phyloP scores from a whole-genome alignment of 106 monocot species.

The Dendrobium nobile region DNA sequence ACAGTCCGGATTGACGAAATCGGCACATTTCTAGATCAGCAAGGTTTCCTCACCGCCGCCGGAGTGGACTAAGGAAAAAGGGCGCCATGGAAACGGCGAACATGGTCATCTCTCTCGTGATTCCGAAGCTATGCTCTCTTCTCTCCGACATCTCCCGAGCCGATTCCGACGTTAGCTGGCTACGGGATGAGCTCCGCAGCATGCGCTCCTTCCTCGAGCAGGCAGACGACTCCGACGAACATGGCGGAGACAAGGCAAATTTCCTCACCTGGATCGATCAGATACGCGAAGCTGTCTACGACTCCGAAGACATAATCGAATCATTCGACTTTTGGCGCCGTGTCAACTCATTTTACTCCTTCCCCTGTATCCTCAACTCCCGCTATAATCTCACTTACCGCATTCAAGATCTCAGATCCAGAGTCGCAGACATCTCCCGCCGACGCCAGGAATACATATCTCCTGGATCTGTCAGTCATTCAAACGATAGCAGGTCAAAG shows the following conservation, averaged over 20 bases:
- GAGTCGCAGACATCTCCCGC: not conserved
- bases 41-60: too few relatives aligned
- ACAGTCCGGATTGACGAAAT: too few relatives aligned
- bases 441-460: not conserved
- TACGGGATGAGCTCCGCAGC: slow-evolving; percentile 21
- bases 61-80: too few relatives aligned
- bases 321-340: not conserved
- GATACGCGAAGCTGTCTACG: slow-evolving; percentile 5
- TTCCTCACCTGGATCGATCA: not conserved
- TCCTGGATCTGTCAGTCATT: not conserved
- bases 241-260: not conserved
- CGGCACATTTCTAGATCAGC: too few relatives aligned
- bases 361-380: not conserved
- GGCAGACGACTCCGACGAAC: not conserved
- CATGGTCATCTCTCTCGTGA: too few relatives aligned
- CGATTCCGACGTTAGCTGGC: slow-evolving; percentile 11
- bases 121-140: not conserved
- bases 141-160: not conserved
- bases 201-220: slow-evolving; percentile 9
- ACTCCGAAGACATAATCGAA: slow-evolving; percentile 8
- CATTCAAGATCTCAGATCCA: not conserved
- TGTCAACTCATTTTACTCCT: not conserved
- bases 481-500: not conserved
- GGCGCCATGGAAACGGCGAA: too few relatives aligned
- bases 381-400: not conserved